These are phyloP conservation scores for Fusarium hostae DNA, from an alignment of 2,329 filamentous ascomycete genomes.

Conservation along the genomic window DNA sequence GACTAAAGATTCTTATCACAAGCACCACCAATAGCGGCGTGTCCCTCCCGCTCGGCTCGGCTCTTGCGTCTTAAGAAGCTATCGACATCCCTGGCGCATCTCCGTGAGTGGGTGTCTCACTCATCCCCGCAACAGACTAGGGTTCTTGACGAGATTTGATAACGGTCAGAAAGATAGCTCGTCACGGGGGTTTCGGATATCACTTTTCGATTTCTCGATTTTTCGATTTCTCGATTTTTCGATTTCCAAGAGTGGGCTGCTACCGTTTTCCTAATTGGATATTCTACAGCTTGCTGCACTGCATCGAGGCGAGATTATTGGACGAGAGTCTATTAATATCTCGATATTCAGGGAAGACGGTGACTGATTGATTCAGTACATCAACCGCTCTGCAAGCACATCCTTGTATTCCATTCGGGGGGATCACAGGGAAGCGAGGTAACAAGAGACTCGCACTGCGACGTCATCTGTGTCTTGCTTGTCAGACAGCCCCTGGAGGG, in stretches of 20 bases:
- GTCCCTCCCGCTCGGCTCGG: conserved; percentile 41
- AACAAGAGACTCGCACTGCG: conserved; percentile 21
- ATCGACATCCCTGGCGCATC: conserved; percentile 32
- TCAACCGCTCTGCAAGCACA: neutral
- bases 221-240: conserved; percentile 29
- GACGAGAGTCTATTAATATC: conserved; percentile 31
- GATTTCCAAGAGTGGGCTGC: conserved; percentile 18
- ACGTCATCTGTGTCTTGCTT: conserved; percentile 36
- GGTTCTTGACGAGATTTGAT: conserved; percentile 26
- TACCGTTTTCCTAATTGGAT: conserved; percentile 24
- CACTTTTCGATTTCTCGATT: conserved; percentile 38
- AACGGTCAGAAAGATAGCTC: conserved; percentile 16
- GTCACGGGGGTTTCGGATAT: conserved; percentile 34
- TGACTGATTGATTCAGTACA: conserved; percentile 24
- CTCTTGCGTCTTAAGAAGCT: conserved; percentile 32
- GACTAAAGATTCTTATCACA: conserved; percentile 41
- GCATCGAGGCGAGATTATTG: conserved; percentile 9
- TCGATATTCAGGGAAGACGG: conserved; percentile 7
- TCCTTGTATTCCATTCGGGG: conserved; percentile 14
- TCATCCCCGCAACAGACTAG: conserved; percentile 34
- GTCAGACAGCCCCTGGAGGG: conserved; percentile 36
- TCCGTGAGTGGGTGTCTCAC: conserved; percentile 15
- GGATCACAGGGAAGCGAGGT: conserved; percentile 26
- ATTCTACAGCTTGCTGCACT: conserved; percentile 16
- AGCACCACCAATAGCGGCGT: conserved; percentile 40